These are phyloP conservation scores for Lophiostoma macrostomum DNA, from an alignment of 495 filamentous ascomycete species.

Conservation along the genomic window DNA sequence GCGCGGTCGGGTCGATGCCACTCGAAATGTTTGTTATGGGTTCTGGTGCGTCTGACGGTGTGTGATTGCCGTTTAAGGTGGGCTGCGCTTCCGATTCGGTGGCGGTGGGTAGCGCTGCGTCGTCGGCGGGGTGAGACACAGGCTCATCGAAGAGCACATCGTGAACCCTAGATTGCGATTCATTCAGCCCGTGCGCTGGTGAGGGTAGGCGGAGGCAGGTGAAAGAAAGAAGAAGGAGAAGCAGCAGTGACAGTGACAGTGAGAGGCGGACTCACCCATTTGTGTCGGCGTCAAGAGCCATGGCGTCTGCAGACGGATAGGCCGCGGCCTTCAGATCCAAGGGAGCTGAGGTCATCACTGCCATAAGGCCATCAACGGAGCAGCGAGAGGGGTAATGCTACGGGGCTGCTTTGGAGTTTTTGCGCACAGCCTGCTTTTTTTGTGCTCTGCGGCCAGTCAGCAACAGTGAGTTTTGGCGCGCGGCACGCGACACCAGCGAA, in stretches of 20 bases:
- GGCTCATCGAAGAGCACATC: slow-evolving; percentile 30
- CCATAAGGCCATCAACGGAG: slow-evolving; percentile 41
- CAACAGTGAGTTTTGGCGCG: slow-evolving; percentile 1
- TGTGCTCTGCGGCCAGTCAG: neutral
- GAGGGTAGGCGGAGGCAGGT: slow-evolving; percentile 7
- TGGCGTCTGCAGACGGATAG: slow-evolving; percentile 45
- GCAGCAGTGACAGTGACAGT: slow-evolving; percentile 3
- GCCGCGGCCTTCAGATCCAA: slow-evolving; percentile 50
- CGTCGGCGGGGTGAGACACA: slow-evolving; percentile 1
- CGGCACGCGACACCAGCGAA: slow-evolving; percentile 1
- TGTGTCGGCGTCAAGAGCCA: slow-evolving; percentile 46
- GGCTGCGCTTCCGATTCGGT: slow-evolving; percentile 9
- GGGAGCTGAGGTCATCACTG: slow-evolving; percentile 54
- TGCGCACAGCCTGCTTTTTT: neutral
- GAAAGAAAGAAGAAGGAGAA: slow-evolving; percentile 2
- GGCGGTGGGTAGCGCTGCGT: neutral
- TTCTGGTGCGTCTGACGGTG: slow-evolving; percentile 1
- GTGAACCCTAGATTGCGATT: slow-evolving; percentile 1
- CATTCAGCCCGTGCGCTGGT: slow-evolving; percentile 3
- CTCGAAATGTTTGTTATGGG: slow-evolving; percentile 33
- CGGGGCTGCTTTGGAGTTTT: neutral
- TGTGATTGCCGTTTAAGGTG: slow-evolving; percentile 25
- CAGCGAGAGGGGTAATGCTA: slow-evolving; percentile 6
- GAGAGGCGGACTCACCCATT: slow-evolving; percentile 48
- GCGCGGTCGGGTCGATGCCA: slow-evolving; percentile 35